These are phyloP conservation scores for Vitis hybrid DNA, from an alignment of 177 flowering plant species.

Conservation along the genomic window DNA sequence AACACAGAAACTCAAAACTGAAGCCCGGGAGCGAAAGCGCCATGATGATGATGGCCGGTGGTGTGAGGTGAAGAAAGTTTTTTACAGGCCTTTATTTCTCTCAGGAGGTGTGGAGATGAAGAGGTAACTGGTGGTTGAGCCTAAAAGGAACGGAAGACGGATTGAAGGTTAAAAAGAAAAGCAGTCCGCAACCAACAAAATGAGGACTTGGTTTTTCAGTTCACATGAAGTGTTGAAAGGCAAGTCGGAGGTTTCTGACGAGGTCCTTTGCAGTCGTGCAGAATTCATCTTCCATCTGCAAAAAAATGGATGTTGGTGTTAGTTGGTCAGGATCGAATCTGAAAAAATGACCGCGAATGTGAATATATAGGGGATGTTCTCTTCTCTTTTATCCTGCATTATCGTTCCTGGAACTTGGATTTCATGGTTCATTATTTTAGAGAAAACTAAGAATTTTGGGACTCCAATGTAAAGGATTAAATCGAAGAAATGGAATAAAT, in stretches of 20 bases:
- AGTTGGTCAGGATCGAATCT: background rate
- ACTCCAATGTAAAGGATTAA: no score
- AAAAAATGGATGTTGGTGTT: background rate
- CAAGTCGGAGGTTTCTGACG: constrained; percentile 16
- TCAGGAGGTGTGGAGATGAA: background rate
- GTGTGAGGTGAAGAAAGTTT: background rate
- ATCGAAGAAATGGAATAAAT: no score
- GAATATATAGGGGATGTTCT: background rate
- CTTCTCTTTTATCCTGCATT: no score
- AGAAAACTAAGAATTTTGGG: no score
- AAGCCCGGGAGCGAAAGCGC: background rate
- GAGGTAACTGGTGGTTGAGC: no score
- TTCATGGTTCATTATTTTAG: no score
- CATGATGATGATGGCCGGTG: background rate
- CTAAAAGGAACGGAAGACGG: background rate
- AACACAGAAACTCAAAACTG: constrained; percentile 6
- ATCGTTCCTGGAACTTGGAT: no score
- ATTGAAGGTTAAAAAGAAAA: background rate
- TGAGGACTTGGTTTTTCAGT: background rate
- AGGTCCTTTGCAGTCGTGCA: constrained; percentile 24
- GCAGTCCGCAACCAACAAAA: background rate
- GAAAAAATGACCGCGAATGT: background rate
- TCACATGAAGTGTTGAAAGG: constrained; percentile 16
- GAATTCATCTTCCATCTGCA: constrained; percentile 30
- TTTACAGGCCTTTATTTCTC: background rate